Evolutionary conservation across 352 stramenopile genomes (phyloP).

Genomic region (Pythium angustatum): DNA sequence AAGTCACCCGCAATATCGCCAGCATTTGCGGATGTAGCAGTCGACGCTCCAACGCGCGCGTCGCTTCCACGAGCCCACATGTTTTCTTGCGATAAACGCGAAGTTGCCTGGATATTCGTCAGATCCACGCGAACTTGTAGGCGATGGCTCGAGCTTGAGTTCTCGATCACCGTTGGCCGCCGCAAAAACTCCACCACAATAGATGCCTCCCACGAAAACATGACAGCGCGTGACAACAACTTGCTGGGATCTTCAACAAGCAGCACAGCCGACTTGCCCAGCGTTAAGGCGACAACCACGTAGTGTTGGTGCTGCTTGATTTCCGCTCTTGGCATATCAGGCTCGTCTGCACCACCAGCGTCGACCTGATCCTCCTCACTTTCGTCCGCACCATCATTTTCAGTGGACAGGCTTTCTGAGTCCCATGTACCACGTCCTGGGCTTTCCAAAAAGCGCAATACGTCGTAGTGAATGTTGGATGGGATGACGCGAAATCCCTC

Average conservation of each 20-base stretch:
- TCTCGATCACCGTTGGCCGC: slow-evolving; percentile 30
- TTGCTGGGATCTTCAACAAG: slow-evolving; percentile 78
- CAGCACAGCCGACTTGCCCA: slow-evolving; percentile 66
- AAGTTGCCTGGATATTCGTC: slow-evolving; percentile 76
- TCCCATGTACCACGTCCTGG: slow-evolving; percentile 24
- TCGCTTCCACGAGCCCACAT: slow-evolving; percentile 47
- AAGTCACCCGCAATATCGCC: slow-evolving; percentile 60
- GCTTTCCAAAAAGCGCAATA: slow-evolving; percentile 68
- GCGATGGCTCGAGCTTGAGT: slow-evolving; percentile 44
- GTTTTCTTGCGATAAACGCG: slow-evolving; percentile 71
- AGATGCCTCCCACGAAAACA: slow-evolving; percentile 79
- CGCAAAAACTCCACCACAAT: slow-evolving; percentile 64
- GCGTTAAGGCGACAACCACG: slow-evolving; percentile 46
- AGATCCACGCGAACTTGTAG: slow-evolving; percentile 62
- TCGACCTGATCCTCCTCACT: neutral
- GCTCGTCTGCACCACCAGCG: neutral
- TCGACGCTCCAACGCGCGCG: slow-evolving; percentile 19
- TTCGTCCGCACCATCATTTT: neutral
- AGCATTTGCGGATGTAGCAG: neutral
- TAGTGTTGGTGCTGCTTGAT: slow-evolving; percentile 30
- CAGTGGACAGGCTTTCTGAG: slow-evolving; percentile 3
- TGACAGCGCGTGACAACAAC: slow-evolving; percentile 66
- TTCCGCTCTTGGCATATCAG: neutral
- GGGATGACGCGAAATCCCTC: slow-evolving; percentile 78
- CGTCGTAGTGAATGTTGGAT: slow-evolving; percentile 82